Evolutionary conservation across 495 filamentous ascomycete genomes (phyloP), one percentile per base, ranked within the genome.

Genomic region (Penicillium arizonense): DNA sequence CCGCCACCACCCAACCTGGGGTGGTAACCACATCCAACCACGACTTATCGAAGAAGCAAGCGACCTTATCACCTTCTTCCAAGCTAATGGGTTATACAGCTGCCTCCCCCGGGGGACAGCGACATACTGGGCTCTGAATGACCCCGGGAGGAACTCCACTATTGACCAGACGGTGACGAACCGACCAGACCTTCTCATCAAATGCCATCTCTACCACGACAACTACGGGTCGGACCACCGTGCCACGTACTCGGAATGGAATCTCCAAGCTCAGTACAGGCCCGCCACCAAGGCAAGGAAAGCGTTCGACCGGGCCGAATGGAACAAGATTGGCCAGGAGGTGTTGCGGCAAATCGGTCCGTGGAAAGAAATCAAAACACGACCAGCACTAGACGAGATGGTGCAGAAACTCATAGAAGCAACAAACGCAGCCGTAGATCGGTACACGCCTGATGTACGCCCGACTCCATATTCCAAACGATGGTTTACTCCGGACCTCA

Each of bases 401-500:
- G 39, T 53, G 26, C 33, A 54, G 12, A 45, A 44, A 13, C 55
- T 42, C 38, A 64, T 11, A 35, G 30, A 36, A 41, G 55, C 47
- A 3, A 30, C 57, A 33, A 35, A 57, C 38, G 34, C 56, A 20
- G 45, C 39, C 11, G 37, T 54, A 3, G 12, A 56, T 50, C 50
- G 30, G 24, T 46, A 24, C 50, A 55, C 47, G 10, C 52, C 32
- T 9, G 45, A 45, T 28, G 39, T 23, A 3, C 46, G 41, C 20
- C 59, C 37, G 50, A 55, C 42, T 16, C 52, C 49, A 20, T 66
- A 66, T 36, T 56, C 57, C 10, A 66, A 63, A 50, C 38, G 50
- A 34, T 66, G 54, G 63, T 66, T 66, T 24, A 60, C 53, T 0
- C 54, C 54, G 10, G 57, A 60, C 4, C 59, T 61, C 21, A 66